Conservation (phyloP, 73 alveolate species). For the Paramecium sonneborni region DNA sequence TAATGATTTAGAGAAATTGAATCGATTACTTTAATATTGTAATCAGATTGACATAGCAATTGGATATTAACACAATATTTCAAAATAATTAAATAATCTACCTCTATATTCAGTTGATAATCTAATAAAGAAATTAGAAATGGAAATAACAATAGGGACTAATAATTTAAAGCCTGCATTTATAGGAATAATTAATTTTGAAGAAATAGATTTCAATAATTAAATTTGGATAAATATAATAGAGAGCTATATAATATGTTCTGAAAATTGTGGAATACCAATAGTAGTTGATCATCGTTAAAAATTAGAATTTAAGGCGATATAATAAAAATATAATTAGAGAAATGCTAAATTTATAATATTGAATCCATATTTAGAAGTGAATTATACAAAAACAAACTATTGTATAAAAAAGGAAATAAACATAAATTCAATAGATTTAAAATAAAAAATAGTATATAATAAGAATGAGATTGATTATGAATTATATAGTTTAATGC, state of each 20-base stretch:
- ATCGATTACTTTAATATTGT: not conserved
- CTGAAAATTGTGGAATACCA: constrained; percentile 5
- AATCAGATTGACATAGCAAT: constrained; percentile 9
- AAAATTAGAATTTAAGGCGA: not conserved
- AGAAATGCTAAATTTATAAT: not conserved
- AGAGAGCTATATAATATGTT: not conserved
- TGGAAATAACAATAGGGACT: constrained; percentile 31
- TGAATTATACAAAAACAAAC: not conserved
- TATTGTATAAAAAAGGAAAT: not conserved
- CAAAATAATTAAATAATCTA: not conserved
- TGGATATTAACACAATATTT: constrained; percentile 17
- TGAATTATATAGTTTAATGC: not conserved
- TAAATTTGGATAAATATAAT: not conserved
- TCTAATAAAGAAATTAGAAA: constrained; percentile 5
- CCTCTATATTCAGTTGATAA: not conserved
- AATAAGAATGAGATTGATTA: not conserved
- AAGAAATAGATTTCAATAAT: not conserved
- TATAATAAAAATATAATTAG: not conserved
- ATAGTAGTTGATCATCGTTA: not conserved
- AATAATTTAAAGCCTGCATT: constrained; percentile 22
- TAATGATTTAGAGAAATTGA: not conserved
- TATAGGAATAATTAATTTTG: not conserved
- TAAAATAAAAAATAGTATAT: not conserved
- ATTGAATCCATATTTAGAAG: not conserved
- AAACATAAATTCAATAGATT: not conserved